These are phyloP conservation scores for Uromyces viciae-fabae DNA, from an alignment of 1,284 basidiomycete genomes.

Conservation along the genomic window DNA sequence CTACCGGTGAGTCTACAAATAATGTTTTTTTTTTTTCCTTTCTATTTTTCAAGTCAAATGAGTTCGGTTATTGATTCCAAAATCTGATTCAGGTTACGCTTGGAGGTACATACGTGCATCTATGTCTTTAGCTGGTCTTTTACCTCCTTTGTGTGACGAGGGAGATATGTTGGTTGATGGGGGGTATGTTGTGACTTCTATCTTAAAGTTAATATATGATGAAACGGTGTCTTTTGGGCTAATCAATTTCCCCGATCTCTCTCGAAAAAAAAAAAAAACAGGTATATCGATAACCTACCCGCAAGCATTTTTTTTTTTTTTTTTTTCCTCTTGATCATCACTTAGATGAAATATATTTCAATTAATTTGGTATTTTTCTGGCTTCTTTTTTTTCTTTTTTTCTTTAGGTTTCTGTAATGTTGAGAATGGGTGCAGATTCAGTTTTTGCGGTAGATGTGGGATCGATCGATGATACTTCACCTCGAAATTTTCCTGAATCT, in stretches of 20 bases:
- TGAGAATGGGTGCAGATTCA: constrained; percentile 80
- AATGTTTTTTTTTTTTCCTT: not conserved
- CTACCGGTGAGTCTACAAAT: constrained; percentile 72
- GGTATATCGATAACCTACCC: constrained; percentile 80
- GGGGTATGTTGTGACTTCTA: constrained; percentile 48
- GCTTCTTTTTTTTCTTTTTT: constrained; percentile 44
- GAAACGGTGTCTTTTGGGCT: constrained; percentile 58
- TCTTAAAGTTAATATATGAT: not conserved
- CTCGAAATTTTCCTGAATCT: constrained; percentile 88
- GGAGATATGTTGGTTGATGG: constrained; percentile 63
- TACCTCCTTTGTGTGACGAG: constrained; percentile 91
- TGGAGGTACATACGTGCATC: constrained; percentile 72
- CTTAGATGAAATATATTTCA: not conserved
- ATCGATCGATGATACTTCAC: constrained; percentile 90
- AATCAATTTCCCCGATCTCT: constrained; percentile 66
- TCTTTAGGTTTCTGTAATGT: constrained; percentile 76
- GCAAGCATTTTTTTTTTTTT: constrained; percentile 57
- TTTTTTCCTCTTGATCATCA: too few relatives aligned
- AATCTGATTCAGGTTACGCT: constrained; percentile 56
- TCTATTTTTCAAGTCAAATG: not conserved
- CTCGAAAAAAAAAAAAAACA: too few relatives aligned
- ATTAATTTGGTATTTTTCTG: too few relatives aligned
- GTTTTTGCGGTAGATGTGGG: constrained; percentile 97
- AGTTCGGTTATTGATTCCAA: too few relatives aligned
- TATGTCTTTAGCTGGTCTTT: constrained; percentile 91